Evolutionary conservation across 1,284 basidiomycete species (phyloP), one percentile per base, ranked within the genome.

Genomic region (Apiotrichum laibachii): DNA sequence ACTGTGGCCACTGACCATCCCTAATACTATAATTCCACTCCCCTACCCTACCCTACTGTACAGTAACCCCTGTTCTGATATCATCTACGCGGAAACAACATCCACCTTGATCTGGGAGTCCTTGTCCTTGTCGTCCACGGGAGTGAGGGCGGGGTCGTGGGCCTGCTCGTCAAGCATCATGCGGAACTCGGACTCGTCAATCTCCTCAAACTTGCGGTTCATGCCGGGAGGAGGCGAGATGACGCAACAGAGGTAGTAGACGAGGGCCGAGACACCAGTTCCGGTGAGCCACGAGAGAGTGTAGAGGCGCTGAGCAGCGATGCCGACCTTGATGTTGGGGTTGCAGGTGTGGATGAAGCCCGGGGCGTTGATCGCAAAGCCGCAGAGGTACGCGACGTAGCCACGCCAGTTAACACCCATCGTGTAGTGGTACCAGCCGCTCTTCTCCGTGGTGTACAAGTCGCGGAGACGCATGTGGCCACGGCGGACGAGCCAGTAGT

Each of bases 321-420:
- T 67, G 8, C 85, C 84, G 10, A 89, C 87, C 0, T 71, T 73
- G 50, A 81, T 81, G 15, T 85, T 84, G 26, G 70, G 66, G 83
- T 84, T 84, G 60, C 67, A 60, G 48, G 64, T 57, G 56, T 71
- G 59, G 64, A 67, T 64, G 64, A 72, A 71, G 12, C 81, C 89
- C 26, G 90, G 86, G 11, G 89, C 85, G 70, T 91, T 92, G 78
- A 91, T 87, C 21, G 88, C 81, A 64, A 93, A 89, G 19, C 90
- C 89, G 18, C 85, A 75, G 15, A 74, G 48, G 64, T 73, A 80
- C 15, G 74, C 77, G 21, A 64, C 69, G 58, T 78, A 79, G 1
- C 71, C 79, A 81, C 86, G 81, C 77, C 86, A 83, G 80, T 90
- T 90, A 76, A 91, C 73, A 1, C 90, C 90, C 55, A 80, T 82